phyloP scores from a whole-genome alignment of 345 rosid genomes.

The Murraya koenigii region DNA sequence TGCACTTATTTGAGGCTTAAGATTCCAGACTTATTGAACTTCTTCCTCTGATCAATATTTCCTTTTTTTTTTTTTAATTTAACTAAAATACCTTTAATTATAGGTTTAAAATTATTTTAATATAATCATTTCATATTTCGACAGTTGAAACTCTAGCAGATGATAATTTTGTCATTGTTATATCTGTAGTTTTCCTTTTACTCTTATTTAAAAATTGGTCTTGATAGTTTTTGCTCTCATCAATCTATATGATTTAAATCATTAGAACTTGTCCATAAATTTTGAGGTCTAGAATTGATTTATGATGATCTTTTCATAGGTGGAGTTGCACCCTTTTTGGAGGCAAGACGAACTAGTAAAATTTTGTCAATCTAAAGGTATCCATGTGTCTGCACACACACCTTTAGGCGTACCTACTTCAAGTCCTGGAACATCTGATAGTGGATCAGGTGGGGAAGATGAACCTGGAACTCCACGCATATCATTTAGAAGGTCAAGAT shows the following conservation, averaged over 20 bases:
- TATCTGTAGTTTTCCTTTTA: not conserved
- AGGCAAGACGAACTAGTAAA: slow-evolving; percentile 64
- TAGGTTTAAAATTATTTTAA: not conserved
- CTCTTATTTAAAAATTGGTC: not conserved
- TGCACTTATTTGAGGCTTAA: not conserved
- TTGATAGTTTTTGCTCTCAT: not conserved
- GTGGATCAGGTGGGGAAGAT: slow-evolving; percentile 62
- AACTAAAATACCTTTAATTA: not conserved
- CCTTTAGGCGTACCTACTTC: slow-evolving; percentile 61
- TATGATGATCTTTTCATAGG: slow-evolving; percentile 28
- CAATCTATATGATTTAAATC: not conserved
- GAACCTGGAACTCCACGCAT: slow-evolving; percentile 68
- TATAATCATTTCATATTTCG: not conserved
- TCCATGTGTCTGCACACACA: slow-evolving; percentile 72
- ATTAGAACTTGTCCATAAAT: not conserved
- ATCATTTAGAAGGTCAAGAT: slow-evolving; percentile 60
- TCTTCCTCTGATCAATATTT: not conserved
- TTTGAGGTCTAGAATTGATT: slow-evolving; percentile 15
- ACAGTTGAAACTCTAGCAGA: not conserved
- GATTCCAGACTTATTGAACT: not conserved
- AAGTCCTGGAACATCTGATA: slow-evolving; percentile 49
- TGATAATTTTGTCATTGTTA: not conserved
- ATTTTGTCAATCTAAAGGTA: slow-evolving; percentile 53
- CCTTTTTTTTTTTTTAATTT: not conserved
- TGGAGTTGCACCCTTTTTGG: slow-evolving; percentile 69